phyloP scores from a whole-genome alignment of 495 filamentous ascomycete genomes.

The Penicillium tannophilum region DNA sequence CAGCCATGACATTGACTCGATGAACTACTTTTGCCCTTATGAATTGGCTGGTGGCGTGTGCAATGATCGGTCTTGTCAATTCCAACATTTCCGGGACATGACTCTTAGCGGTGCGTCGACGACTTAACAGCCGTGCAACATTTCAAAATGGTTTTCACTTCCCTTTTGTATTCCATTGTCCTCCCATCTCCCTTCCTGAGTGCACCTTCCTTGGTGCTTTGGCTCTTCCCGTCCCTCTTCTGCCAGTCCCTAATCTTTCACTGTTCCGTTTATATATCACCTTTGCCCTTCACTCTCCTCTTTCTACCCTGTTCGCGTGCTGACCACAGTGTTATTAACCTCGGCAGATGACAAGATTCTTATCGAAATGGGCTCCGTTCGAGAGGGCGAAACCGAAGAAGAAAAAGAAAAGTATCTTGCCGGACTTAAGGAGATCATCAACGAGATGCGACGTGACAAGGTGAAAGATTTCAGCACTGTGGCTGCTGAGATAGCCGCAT shows the following conservation, averaged over 20 bases:
- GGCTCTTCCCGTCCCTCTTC: conserved; percentile 9
- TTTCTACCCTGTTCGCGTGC: conserved; percentile 44
- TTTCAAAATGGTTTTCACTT: conserved; percentile 12
- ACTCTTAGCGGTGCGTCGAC: conserved; percentile 76
- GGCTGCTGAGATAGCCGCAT: conserved; percentile 78
- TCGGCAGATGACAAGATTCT: conserved; percentile 83
- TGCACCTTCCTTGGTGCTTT: not conserved
- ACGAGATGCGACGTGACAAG: conserved; percentile 70
- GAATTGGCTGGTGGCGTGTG: conserved; percentile 76
- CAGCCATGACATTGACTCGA: conserved; percentile 80
- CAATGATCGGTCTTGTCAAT: conserved; percentile 67
- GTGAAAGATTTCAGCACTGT: conserved; percentile 81
- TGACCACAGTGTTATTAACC: conserved; percentile 60
- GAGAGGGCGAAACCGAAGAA: conserved; percentile 69
- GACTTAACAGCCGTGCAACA: conserved; percentile 38
- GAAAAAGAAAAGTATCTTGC: conserved; percentile 71
- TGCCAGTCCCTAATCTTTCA: not conserved
- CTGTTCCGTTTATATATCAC: conserved; percentile 9
- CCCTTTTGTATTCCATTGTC: conserved; percentile 15
- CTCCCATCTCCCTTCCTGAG: conserved; percentile 13
- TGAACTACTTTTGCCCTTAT: conserved; percentile 69
- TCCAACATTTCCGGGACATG: conserved; percentile 82
- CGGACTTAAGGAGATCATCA: conserved; percentile 75
- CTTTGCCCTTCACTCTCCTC: conserved; percentile 9
- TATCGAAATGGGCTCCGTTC: conserved; percentile 72